Percentiles rank a stretch among this genome's conserved stretches.
Evolutionary conservation across 148 eudicot species (phyloP).

Genomic region (Amaranthus palmeri): DNA sequence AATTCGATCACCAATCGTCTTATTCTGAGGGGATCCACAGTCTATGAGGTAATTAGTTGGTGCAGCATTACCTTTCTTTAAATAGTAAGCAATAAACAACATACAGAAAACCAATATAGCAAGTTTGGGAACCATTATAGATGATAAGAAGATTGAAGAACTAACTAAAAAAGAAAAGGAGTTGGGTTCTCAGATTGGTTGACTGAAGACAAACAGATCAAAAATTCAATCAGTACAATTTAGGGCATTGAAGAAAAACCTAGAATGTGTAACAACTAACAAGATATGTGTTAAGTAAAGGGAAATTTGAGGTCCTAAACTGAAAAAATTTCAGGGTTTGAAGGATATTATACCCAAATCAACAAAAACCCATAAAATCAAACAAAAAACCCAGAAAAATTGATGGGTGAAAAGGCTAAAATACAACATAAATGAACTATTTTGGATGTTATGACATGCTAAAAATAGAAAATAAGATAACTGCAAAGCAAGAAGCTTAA

Average conservation of each 20-base stretch:
- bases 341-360: background rate
- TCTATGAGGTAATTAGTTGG: constrained; percentile 50
- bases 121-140: background rate
- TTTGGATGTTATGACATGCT: background rate
- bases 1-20: constrained; percentile 47
- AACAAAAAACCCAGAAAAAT: constrained; percentile 5
- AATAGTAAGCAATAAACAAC: constrained; percentile 25
- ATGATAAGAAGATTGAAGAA: background rate
- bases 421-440: background rate
- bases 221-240: background rate
- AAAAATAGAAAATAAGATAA: background rate
- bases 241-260: constrained; percentile 13
- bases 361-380: background rate
- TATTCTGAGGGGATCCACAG: constrained; percentile 68
- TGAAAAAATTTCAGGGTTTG: constrained; percentile 6
- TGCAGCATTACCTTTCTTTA: constrained; percentile 35
- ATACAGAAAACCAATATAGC: constrained; percentile 28
- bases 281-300: background rate
- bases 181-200: background rate
- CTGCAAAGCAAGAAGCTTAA: background rate
- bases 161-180: background rate
- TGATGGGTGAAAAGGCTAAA: background rate
- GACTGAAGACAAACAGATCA: constrained; percentile 7
- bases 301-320: background rate
- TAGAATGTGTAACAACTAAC: constrained; percentile 1